Base-by-base conservation (phyloP, 257 asterid species). In the Nicotiana tomentosiformis region DNA sequence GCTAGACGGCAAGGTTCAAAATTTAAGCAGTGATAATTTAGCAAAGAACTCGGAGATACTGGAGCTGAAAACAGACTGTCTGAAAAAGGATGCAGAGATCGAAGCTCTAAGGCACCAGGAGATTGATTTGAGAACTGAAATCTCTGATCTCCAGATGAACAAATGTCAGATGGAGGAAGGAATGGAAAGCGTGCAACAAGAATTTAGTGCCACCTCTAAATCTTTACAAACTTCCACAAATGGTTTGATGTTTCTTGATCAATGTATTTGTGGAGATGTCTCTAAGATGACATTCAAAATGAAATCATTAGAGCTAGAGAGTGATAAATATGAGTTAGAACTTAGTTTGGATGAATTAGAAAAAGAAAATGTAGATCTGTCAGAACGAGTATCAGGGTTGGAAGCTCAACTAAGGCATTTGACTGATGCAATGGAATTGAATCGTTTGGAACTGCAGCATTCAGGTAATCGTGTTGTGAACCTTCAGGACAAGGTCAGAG, bases 331-430 rank as follows among this genome's bases (percentile, higher is more conserved):
- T 37, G 81, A 82, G 84, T 77, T 77, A 83, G 81, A 35, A 67
- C 64, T 84, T 65, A 85, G 82, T 80, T 77, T 85, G 77, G 62
- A 72, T 64, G 88, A 85, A 12, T 82, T 87, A 5, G 87, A 87
- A 70, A 89, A 85, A 62, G 90, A 90, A 77, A 90, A 88, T 69
- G 39, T 82, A 17, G 85, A 86, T 83, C 84, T 90, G 37, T 82
- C 88, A 46, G 86, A 86, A 85, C 72, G 91, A 55, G 88, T 90
- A 26, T 86, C 87, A 46, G 92, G 92, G n/a, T 80, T 90, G 82
- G 92, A 90, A 90, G 91, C 92, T 81, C 92, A 86, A 30, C 64
- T 90, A 23, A 82, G 93, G 66, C 87, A 90, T 66, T 79, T 90
- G 35, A 83, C 87, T 3, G 90, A 90, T 58, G 78, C 66, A 66